These are phyloP conservation scores for Boletus tylopilopsis DNA, from an alignment of 768 basidiomycete species.

Conservation along the genomic window DNA sequence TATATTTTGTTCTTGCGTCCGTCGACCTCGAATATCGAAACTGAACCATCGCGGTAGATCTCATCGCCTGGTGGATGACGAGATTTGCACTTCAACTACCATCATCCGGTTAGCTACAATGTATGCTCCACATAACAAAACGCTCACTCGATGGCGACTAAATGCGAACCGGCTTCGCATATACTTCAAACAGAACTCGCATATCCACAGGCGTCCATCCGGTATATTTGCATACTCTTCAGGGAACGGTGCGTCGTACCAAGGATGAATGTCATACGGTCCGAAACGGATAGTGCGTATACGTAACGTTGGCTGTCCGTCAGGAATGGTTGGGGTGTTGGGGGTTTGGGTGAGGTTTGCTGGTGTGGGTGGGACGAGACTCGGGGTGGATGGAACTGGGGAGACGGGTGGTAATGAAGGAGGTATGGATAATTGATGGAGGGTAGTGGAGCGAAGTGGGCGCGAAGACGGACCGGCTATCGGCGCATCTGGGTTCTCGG, in stretches of 20 bases:
- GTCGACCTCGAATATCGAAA: constrained; percentile 97
- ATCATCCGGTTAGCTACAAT: constrained; percentile 11
- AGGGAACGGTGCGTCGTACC: constrained; percentile 99
- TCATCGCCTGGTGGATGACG: constrained; percentile 97
- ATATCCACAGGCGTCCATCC: constrained; percentile 92
- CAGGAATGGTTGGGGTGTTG: constrained; percentile 22
- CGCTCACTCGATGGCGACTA: constrained; percentile 76
- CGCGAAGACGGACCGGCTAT: constrained; percentile 57
- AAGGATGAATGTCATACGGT: constrained; percentile 89
- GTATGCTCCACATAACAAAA: not conserved
- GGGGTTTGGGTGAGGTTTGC: constrained; percentile 32
- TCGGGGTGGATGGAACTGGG: constrained; percentile 38
- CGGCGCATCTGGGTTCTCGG: constrained; percentile 35
- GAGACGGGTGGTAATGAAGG: constrained; percentile 29
- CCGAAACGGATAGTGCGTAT: constrained; percentile 92
- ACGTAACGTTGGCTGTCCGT: constrained; percentile 42
- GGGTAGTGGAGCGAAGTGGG: constrained; percentile 56
- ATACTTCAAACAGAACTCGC: constrained; percentile 97
- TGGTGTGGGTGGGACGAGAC: constrained; percentile 31
- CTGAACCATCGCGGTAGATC: constrained; percentile 84
- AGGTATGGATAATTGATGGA: constrained; percentile 36
- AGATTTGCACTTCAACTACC: constrained; percentile 89
- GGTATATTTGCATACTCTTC: constrained; percentile 94
- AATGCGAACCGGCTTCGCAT: constrained; percentile 93
- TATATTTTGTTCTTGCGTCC: constrained; percentile 99